These are phyloP conservation scores for Tanozyma kutaoensis DNA, from an alignment of 805 yeast genomes.

Conservation along the genomic window DNA sequence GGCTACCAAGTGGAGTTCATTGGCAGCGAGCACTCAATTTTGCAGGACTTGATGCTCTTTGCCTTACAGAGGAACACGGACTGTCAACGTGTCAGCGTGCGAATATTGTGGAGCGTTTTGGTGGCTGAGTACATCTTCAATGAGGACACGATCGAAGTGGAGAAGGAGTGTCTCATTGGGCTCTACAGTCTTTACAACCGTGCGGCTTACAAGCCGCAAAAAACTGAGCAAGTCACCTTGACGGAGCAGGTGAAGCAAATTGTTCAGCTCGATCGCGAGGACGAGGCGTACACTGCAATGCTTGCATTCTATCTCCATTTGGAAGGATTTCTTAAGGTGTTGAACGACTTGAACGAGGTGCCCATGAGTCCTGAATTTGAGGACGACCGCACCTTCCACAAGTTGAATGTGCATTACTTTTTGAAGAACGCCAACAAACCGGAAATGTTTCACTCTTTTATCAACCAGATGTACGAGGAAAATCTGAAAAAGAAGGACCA, in stretches of 20 bases:
- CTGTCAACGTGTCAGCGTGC: conserved; percentile 51
- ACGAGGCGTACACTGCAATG: conserved; percentile 42
- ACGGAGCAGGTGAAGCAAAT: conserved; percentile 35
- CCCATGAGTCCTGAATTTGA: conserved; percentile 78
- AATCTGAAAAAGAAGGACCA: conserved; percentile 46
- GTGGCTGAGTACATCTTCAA: conserved; percentile 52
- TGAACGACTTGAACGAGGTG: conserved; percentile 56
- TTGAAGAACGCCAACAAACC: conserved; percentile 69
- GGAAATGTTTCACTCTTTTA: conserved; percentile 67
- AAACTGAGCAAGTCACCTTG: conserved; percentile 40
- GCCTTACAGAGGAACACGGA: conserved; percentile 53
- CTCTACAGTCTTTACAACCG: conserved; percentile 51
- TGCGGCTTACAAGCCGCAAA: conserved; percentile 41
- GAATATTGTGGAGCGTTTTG: conserved; percentile 57
- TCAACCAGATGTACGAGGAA: conserved; percentile 59
- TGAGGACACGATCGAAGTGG: conserved; percentile 45
- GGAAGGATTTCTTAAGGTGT: conserved; percentile 47
- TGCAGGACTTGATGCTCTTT: conserved; percentile 52
- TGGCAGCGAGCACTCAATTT: conserved; percentile 39
- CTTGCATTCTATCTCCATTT: conserved; percentile 39
- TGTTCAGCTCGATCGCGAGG: conserved; percentile 46
- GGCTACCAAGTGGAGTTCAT: conserved; percentile 62
- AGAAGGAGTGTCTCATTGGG: conserved; percentile 48
- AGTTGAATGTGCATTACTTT: conserved; percentile 62
- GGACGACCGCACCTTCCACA: conserved; percentile 75